Conservation (phyloP, 75 land plant genomes). For the Picea glauca region DNA sequence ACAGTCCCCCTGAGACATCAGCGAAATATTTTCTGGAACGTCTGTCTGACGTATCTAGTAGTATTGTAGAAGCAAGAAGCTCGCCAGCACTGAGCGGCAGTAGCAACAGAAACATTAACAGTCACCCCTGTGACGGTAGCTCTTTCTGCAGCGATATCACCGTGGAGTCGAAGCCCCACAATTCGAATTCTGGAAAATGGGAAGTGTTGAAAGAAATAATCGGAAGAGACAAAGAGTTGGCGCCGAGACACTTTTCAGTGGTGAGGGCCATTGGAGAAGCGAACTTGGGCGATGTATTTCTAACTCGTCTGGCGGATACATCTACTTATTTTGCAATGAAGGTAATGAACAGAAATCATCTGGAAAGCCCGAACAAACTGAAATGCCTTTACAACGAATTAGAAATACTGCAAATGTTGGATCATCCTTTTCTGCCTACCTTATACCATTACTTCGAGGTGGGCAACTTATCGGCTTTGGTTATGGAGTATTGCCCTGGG, state of each 20-base stretch:
- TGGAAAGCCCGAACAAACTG: not conserved
- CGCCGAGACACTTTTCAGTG: not conserved
- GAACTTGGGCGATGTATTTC: not conserved
- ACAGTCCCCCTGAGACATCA: too few relatives aligned
- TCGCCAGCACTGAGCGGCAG: not conserved
- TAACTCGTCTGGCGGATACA: not conserved
- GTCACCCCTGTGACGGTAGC: not conserved
- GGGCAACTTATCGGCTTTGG: conserved; percentile 6
- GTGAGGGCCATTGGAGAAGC: not conserved
- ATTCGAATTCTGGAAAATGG: not conserved
- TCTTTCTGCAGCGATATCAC: not conserved
- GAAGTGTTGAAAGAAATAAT: not conserved
- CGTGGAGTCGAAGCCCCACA: not conserved
- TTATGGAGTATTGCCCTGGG: conserved; percentile 28
- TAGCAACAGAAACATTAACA: not conserved
- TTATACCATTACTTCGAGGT: conserved; percentile 17
- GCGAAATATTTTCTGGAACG: too few relatives aligned
- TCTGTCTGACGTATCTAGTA: not conserved
- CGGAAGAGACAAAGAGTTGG: not conserved
- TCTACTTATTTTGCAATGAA: not conserved
- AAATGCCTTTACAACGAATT: conserved; percentile 10
- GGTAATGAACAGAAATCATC: not conserved
- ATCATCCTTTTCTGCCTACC: conserved; percentile 32
- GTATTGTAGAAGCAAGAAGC: not conserved
- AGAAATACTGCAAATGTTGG: conserved; percentile 16